These are phyloP conservation scores for Tetrahymena elliotti DNA, from an alignment of 73 alveolate genomes.

Conservation along the genomic window DNA sequence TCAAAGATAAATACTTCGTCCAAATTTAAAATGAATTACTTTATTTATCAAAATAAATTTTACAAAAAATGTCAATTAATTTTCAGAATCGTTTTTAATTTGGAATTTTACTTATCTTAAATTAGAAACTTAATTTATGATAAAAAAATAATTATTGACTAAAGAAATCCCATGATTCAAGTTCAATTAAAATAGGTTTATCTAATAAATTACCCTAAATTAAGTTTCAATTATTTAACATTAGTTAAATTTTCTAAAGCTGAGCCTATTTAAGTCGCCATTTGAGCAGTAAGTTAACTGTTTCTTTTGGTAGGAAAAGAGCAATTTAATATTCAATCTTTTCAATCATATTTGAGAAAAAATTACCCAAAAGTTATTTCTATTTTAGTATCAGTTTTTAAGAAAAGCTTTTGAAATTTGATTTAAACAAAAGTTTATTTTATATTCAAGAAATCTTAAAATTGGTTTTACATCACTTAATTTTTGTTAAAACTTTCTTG, in stretches of 20 bases:
- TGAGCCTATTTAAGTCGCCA: neutral
- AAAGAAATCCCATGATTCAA: too few species aligned
- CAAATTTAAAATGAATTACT: too few species aligned
- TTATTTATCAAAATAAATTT: too few species aligned
- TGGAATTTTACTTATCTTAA: too few species aligned
- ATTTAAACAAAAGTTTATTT: neutral
- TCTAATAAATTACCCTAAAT: neutral
- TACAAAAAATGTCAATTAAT: too few species aligned
- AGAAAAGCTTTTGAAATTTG: neutral
- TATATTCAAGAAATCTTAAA: too few species aligned
- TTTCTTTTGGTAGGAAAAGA: neutral
- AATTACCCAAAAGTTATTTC: neutral
- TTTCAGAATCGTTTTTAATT: too few species aligned
- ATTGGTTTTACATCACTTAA: neutral
- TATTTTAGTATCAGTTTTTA: neutral
- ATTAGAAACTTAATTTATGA: too few species aligned
- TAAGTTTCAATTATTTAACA: neutral
- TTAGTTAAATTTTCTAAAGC: neutral
- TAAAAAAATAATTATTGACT: too few species aligned
- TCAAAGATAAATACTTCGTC: too few species aligned
- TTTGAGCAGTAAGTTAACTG: neutral
- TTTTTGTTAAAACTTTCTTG: neutral
- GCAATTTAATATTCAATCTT: too few species aligned
- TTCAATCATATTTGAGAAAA: neutral
- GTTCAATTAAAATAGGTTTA: too few species aligned